Percentiles rank a stretch among this genome's conserved stretches.
phyloP scores from a whole-genome alignment of 1,139 yeast species.

The Suhomyces taliae region DNA sequence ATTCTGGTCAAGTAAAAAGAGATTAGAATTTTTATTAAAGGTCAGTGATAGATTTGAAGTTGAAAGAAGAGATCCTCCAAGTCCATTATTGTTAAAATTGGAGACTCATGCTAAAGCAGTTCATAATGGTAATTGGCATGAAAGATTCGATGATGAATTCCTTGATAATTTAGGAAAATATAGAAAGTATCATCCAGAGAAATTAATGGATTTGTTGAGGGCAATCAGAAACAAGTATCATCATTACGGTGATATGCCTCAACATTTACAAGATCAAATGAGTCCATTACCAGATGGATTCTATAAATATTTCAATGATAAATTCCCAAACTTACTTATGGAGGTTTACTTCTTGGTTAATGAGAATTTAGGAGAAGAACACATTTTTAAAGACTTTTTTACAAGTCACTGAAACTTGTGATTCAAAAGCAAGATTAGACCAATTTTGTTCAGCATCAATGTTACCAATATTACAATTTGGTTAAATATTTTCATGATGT shows the following conservation, averaged over 20 bases:
- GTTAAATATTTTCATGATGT: too few relatives aligned
- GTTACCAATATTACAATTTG: too few relatives aligned
- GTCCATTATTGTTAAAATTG: constrained; percentile 56
- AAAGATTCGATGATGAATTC: constrained; percentile 65
- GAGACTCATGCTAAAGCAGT: constrained; percentile 62
- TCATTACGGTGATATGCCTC: constrained; percentile 88
- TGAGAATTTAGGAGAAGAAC: constrained; percentile 59
- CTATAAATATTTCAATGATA: constrained; percentile 66
- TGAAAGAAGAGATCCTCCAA: constrained; percentile 86
- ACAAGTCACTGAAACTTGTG: constrained; percentile 16
- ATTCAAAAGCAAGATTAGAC: too few relatives aligned
- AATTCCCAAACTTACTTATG: constrained; percentile 80
- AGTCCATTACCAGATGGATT: constrained; percentile 85
- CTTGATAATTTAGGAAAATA: constrained; percentile 85
- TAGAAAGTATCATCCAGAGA: constrained; percentile 79
- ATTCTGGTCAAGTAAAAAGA: constrained; percentile 78
- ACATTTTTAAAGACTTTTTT: constrained; percentile 54
- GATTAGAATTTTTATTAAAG: constrained; percentile 77
- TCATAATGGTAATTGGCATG: constrained; percentile 74
- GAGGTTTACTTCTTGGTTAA: constrained; percentile 68
- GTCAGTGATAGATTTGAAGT: constrained; percentile 90
- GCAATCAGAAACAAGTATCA: constrained; percentile 91
- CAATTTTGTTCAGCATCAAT: too few relatives aligned
- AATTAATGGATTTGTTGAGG: constrained; percentile 79
- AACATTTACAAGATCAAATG: constrained; percentile 56